Evolutionary conservation across 768 basidiomycete genomes (phyloP).

Genomic region (Psilocybe cubensis): DNA sequence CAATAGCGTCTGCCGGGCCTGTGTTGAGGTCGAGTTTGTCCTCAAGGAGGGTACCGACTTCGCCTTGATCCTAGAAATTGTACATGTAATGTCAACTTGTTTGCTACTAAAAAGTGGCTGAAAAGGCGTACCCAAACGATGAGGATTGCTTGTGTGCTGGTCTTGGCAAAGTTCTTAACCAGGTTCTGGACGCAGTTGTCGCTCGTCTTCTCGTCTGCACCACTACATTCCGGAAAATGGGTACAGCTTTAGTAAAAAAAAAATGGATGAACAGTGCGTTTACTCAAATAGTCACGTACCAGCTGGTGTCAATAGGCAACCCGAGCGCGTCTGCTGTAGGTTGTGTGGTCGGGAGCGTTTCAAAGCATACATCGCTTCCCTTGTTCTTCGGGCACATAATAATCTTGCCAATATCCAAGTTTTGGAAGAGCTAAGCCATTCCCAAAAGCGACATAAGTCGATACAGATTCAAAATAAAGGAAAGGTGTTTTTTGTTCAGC

Average conservation of each 20-base stretch:
- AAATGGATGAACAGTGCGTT: no score
- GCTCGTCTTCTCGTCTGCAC: constrained; percentile 27
- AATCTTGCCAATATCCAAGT: constrained; percentile 28
- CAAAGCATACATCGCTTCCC: constrained; percentile 25
- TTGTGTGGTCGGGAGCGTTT: constrained; percentile 23
- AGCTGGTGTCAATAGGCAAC: constrained; percentile 24
- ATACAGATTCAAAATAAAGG: no score
- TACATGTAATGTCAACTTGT: no score
- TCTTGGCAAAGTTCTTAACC: constrained; percentile 24
- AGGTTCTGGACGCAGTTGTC: constrained; percentile 28
- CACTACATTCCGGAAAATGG: no score
- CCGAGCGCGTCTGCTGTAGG: constrained; percentile 27
- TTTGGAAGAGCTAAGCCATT: constrained; percentile 18
- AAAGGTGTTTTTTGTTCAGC: no score
- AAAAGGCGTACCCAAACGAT: constrained; percentile 26
- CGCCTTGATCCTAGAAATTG: constrained; percentile 21
- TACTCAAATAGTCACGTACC: no score
- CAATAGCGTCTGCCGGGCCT: constrained; percentile 20
- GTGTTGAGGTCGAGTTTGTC: constrained; percentile 21
- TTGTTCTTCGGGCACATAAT: constrained; percentile 25
- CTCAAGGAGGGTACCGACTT: constrained; percentile 19
- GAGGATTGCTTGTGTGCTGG: constrained; percentile 25
- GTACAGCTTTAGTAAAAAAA: no score
- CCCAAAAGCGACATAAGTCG: no score
- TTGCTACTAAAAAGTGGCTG: no score